Percentiles rank a stretch among this genome's conserved stretches.
Evolutionary conservation across 78 protist species (phyloP).

Genomic region (Thecamonas trahens): DNA sequence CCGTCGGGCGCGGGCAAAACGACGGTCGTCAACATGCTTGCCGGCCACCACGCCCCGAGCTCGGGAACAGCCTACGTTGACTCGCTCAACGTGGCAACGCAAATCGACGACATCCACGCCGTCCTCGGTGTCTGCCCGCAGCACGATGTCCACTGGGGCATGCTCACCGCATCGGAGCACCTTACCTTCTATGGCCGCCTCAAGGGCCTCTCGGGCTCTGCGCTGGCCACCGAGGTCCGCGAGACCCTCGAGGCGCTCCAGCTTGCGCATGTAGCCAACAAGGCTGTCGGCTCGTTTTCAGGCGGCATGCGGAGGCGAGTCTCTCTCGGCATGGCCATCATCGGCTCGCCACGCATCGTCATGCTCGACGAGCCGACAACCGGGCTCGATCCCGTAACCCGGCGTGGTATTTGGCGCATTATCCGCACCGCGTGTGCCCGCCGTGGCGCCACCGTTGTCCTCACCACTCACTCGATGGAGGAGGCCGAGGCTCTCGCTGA

Average conservation of each 20-base stretch:
- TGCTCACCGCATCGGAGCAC: slow-evolving; percentile 60
- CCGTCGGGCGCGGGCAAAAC: slow-evolving; percentile 96
- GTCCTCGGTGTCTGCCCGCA: slow-evolving; percentile 88
- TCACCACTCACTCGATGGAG: slow-evolving; percentile 61
- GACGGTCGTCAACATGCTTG: slow-evolving; percentile 68
- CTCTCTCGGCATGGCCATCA: slow-evolving; percentile 14
- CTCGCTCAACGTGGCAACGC: no score
- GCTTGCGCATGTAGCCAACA: no score
- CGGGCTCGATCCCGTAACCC: slow-evolving; percentile 31
- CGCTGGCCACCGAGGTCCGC: no score
- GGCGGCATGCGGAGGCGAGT: slow-evolving; percentile 33
- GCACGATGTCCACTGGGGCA: slow-evolving; percentile 53
- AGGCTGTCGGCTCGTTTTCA: no score
- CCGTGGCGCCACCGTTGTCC: slow-evolving; percentile 27
- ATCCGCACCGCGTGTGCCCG: slow-evolving; percentile 7
- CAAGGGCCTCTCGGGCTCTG: no score
- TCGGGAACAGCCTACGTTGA: slow-evolving; percentile 60
- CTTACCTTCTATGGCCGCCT: slow-evolving; percentile 34
- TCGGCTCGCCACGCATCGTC: slow-evolving; percentile 18
- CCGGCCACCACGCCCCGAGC: slow-evolving; percentile 64
- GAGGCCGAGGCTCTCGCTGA: slow-evolving; percentile 49
- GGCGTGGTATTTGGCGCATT: slow-evolving; percentile 37
- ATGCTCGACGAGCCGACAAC: slow-evolving; percentile 49
- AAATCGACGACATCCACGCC: no score
- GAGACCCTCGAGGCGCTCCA: no score